phyloP scores from a whole-genome alignment of 2,329 filamentous ascomycete genomes.

The Microdochium nivale region DNA sequence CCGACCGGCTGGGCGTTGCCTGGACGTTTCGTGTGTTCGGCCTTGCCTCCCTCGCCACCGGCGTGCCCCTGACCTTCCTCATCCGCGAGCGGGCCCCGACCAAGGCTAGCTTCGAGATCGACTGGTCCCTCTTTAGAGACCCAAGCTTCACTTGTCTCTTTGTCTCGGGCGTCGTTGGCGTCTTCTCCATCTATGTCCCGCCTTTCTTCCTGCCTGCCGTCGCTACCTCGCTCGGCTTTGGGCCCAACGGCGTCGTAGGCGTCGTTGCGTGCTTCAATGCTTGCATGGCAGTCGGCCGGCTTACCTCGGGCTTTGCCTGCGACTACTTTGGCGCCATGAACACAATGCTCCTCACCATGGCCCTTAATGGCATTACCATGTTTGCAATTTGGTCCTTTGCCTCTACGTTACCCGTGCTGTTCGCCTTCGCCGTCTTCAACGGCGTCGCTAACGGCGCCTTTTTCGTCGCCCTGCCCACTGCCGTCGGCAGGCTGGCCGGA shows the following conservation, averaged over 20 bases:
- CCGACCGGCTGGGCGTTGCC: conserved; percentile 4
- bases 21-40: conserved; percentile 8
- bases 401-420: neutral
- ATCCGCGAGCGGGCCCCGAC: conserved; percentile 5
- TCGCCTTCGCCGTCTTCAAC: conserved; percentile 21
- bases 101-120: neutral
- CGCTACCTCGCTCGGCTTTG: conserved; percentile 3
- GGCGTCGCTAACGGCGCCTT: conserved; percentile 22
- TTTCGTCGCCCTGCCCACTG: conserved; percentile 21
- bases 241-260: neutral
- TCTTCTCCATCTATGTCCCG: neutral
- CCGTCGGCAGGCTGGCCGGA: conserved; percentile 1
- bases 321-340: conserved; percentile 2
- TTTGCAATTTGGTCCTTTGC: conserved; percentile 1
- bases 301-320: neutral
- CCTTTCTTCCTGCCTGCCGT: conserved; percentile 16
- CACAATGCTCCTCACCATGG: neutral
- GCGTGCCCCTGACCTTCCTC: conserved; percentile 3
- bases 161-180: neutral
- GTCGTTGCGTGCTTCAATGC: conserved; percentile 1
- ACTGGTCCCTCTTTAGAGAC: neutral
- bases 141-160: neutral
- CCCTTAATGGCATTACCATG: conserved; percentile 2
- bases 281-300: neutral
- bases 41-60: conserved; percentile 4